Percentiles rank a stretch among this genome's conserved stretches.
Evolutionary conservation across 306 rosid genomes (phyloP).

Genomic region (Mimosa bimucronata): DNA sequence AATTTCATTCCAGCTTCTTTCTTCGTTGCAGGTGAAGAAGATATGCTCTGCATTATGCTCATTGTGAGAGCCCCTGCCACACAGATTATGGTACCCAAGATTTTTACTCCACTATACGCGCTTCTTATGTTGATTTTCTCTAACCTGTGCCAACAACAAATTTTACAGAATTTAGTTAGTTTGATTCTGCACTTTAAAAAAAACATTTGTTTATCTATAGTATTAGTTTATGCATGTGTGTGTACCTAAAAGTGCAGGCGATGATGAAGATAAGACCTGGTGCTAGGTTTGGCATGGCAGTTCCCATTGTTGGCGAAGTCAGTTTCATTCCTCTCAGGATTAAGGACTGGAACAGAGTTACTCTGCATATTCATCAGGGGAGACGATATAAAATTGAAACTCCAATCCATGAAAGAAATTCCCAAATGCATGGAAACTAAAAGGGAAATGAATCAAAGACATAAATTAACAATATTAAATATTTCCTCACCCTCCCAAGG

Average conservation of each 20-base stretch:
- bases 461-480: background rate
- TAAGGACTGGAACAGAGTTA: conserved; percentile 64
- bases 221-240: background rate
- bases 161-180: background rate
- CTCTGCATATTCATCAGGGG: conserved; percentile 47
- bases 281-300: conserved; percentile 94
- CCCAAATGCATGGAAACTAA: background rate
- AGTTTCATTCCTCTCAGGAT: conserved; percentile 70
- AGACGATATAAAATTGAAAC: background rate
- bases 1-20: conserved; percentile 32
- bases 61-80: conserved; percentile 75
- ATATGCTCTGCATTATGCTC: conserved; percentile 80
- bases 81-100: conserved; percentile 74
- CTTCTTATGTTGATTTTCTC: conserved; percentile 70
- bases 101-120: conserved; percentile 67
- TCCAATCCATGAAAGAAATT: background rate
- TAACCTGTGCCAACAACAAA: conserved; percentile 64
- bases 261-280: conserved; percentile 85
- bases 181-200: background rate
- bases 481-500: conserved; percentile 78
- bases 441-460: background rate
- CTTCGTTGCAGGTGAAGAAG: conserved; percentile 20
- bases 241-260: conserved; percentile 75
- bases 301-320: conserved; percentile 89
- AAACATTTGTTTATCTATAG: background rate